Base-by-base conservation (phyloP, 2,329 filamentous ascomycete genomes). In the Ceratocystis cacaofunesta region DNA sequence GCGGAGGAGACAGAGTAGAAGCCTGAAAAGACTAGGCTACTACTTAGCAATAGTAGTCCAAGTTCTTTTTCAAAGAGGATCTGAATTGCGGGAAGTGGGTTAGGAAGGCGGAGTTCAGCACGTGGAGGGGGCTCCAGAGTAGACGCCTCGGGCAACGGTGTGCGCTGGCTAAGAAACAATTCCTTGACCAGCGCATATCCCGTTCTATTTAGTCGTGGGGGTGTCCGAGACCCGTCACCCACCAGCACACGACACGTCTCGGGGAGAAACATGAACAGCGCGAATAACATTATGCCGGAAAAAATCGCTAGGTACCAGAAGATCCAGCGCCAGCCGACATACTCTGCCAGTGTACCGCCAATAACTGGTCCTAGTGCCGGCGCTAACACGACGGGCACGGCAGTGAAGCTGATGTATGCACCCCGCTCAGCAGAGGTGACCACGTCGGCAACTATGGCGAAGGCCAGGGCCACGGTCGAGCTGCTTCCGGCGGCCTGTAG, bases 401-500 rank as follows among this genome's bases (percentile, higher is more conserved):
- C 77, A 28, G 77, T 81, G 69, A 79, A 78, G 50, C 79, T 83
- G 63, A 87, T 78, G 69, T 84, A 84, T 46, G 78, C 75, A 1
- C 84, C 84, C 67, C 86, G 76, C 70, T 89, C 85, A 0, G 80
- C 79, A 1, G 80, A 80, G 0, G 84, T 86, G 10, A 82, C 77
- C 5, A 87, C 76, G 70, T 90, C 87, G 0, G 82, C 82, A 1
- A 89, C 79, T 0, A 88, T 80, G 0, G 81, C 85, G 32, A 73
- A 74, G 32, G 75, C 76, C 2, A 89, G 75, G 0, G 85, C 80
- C 3, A 87, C 76, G 0, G 84, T 86, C 1, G 80, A 80, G 65
- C 79, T 82, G 50, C 79, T 83, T 0, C 85, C 83, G 0, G 80
- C 78, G 4, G 79, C 82, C 70, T 86, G 84, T 1, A 85, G 70